These are phyloP conservation scores for Phaffomyces antillensis DNA, from an alignment of 805 yeast species.

Conservation along the genomic window DNA sequence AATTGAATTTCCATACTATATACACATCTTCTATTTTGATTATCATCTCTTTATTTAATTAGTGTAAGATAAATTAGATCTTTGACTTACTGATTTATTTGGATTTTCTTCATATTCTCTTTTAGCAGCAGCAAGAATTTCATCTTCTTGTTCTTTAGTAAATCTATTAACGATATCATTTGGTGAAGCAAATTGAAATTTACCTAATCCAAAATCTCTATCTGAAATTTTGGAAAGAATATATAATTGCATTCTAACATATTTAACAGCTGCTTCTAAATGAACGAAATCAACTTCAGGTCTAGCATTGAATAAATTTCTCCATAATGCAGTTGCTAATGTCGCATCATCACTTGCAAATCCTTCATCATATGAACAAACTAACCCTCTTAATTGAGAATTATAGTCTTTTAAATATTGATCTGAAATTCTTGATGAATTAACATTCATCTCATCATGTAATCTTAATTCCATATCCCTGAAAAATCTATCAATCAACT, in stretches of 20 bases:
- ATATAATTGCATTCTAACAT: conserved; percentile 83
- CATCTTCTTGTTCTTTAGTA: conserved; percentile 55
- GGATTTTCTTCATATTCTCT: conserved; percentile 35
- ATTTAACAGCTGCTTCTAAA: conserved; percentile 83
- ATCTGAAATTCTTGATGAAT: conserved; percentile 74
- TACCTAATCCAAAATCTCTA: conserved; percentile 89
- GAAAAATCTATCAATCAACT: conserved; percentile 81
- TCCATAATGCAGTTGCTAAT: conserved; percentile 75
- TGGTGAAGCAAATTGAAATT: conserved; percentile 79
- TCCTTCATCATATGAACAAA: conserved; percentile 91
- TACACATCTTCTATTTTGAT: neutral
- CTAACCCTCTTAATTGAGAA: conserved; percentile 81
- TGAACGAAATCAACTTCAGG: conserved; percentile 74
- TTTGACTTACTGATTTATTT: conserved; percentile 53
- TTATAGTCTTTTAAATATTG: conserved; percentile 85
- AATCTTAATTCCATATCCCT: conserved; percentile 83
- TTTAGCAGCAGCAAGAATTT: conserved; percentile 42
- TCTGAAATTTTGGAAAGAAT: conserved; percentile 82
- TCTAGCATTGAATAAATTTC: conserved; percentile 86
- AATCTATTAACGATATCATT: conserved; percentile 69
- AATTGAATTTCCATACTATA: neutral
- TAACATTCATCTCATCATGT: conserved; percentile 78
- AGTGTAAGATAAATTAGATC: conserved; percentile 41
- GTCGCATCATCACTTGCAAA: conserved; percentile 72
- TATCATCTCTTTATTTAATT: conserved; percentile 25